A percentile compares a stretch with the other conserved stretches of the same genome.
These are phyloP conservation scores for Asterophora lycoperdoides DNA, from an alignment of 768 basidiomycete species.

Conservation along the genomic window DNA sequence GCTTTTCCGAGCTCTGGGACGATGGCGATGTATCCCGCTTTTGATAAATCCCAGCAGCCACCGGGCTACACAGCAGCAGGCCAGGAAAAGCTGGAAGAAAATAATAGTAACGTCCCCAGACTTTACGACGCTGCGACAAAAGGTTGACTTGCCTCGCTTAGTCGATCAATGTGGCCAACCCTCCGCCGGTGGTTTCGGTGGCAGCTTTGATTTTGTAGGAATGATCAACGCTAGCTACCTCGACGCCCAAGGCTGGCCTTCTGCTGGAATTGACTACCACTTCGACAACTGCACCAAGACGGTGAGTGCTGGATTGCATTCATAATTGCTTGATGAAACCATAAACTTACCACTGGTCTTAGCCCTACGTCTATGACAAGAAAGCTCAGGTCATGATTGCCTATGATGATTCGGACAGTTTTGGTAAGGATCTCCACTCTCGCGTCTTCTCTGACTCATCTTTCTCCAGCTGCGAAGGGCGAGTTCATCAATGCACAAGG, in stretches of 20 bases:
- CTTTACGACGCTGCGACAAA: too few relatives aligned
- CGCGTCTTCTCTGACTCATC: background rate
- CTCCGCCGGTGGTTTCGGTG: constrained; percentile 28
- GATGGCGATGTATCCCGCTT: constrained; percentile 46
- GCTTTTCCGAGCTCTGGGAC: constrained; percentile 31
- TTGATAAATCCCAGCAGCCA: constrained; percentile 42
- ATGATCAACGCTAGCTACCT: constrained; percentile 55
- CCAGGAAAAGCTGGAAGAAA: too few relatives aligned
- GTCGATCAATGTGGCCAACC: constrained; percentile 47
- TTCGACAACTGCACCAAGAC: constrained; percentile 73
- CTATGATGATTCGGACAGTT: constrained; percentile 61
- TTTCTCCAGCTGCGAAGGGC: constrained; percentile 48
- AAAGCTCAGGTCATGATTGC: constrained; percentile 55
- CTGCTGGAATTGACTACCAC: constrained; percentile 47
- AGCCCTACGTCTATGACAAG: constrained; percentile 68
- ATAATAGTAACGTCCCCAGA: too few relatives aligned
- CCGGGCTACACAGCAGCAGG: constrained; percentile 49
- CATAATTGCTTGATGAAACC: background rate
- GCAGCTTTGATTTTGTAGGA: constrained; percentile 59
- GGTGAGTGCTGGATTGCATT: constrained; percentile 39
- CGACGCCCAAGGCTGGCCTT: constrained; percentile 38
- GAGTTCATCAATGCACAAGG: constrained; percentile 48
- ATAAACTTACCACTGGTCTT: constrained; percentile 1
- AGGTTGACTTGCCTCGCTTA: too few relatives aligned
- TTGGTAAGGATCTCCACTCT: constrained; percentile 28